A percentile compares a stretch with the other conserved stretches of the same genome.
These are phyloP conservation scores for Apiotrichum brassicae DNA, from an alignment of 1,284 basidiomycete genomes.

Conservation along the genomic window DNA sequence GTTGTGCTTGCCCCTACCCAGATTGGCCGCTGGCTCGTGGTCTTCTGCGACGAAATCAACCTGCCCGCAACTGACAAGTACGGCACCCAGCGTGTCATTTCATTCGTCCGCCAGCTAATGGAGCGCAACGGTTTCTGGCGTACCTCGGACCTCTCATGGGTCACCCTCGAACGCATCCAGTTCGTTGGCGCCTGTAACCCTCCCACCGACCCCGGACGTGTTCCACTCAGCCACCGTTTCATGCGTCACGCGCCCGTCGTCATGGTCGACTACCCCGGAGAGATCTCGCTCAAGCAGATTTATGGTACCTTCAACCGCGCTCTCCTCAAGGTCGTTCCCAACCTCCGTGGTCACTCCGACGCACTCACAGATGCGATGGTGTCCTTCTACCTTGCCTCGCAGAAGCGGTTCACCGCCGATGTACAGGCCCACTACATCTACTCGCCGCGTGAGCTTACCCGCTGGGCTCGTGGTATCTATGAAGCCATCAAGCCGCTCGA, in stretches of 20 bases:
- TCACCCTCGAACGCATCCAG: constrained; percentile 94
- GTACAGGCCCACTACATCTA: constrained; percentile 98
- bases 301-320: constrained; percentile 99
- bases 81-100: constrained; percentile 96
- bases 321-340: constrained; percentile 90
- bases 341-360: constrained; percentile 84
- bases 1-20: constrained; percentile 88
- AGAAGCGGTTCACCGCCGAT: constrained; percentile 91
- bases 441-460: constrained; percentile 95
- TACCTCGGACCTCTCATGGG: constrained; percentile 91
- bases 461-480: constrained; percentile 96
- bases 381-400: constrained; percentile 86
- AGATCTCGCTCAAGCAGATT: constrained; percentile 94
- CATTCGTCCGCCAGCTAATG: constrained; percentile 94
- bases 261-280: constrained; percentile 99
- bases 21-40: constrained; percentile 95
- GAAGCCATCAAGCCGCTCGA: constrained; percentile 93
- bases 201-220: constrained; percentile 98
- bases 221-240: constrained; percentile 96
- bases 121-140: constrained; percentile 95
- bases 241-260: constrained; percentile 96
- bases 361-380: constrained; percentile 98
- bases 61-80: constrained; percentile 96
- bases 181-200: constrained; percentile 99
- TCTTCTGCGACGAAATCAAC: constrained; percentile 99